A percentile compares a stretch with the other conserved stretches of the same genome.
Evolutionary conservation across 2,329 filamentous ascomycete genomes (phyloP).

Genomic region (Clonostachys rosea): DNA sequence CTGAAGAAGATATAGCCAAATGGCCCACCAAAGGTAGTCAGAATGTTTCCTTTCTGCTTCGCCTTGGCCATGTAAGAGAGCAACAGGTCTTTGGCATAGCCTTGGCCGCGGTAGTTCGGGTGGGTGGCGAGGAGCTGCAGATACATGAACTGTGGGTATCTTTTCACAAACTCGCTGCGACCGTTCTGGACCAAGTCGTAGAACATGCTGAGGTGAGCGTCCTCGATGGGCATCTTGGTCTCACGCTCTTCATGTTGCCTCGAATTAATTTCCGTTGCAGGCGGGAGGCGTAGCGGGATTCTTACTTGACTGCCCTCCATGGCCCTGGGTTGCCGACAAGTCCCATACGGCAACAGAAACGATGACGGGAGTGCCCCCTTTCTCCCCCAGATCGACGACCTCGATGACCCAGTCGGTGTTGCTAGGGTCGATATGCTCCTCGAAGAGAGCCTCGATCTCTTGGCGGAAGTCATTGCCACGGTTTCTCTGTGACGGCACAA

Average conservation of each 20-base stretch:
- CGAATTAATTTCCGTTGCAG: too few species aligned
- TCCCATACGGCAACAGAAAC: conserved; percentile 10
- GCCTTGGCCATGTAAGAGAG: conserved; percentile 4
- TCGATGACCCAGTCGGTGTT: conserved; percentile 7
- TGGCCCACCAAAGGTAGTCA: conserved; percentile 6
- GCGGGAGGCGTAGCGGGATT: too few species aligned
- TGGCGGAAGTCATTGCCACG: neutral
- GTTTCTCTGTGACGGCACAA: neutral
- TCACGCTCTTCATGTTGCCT: neutral
- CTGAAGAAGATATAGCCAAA: conserved; percentile 9
- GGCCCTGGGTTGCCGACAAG: conserved; percentile 3
- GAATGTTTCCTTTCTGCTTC: conserved; percentile 4
- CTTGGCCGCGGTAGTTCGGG: conserved; percentile 6
- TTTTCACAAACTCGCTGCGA: conserved; percentile 3
- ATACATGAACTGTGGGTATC: conserved; percentile 5
- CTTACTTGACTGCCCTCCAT: too few species aligned
- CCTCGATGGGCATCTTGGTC: conserved; percentile 1
- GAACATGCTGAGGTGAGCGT: conserved; percentile 2
- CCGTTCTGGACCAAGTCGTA: conserved; percentile 1
- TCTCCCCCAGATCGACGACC: conserved; percentile 5
- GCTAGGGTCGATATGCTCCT: conserved; percentile 6
- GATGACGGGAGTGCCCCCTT: conserved; percentile 1
- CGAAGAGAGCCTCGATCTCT: conserved; percentile 3
- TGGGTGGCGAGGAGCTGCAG: conserved; percentile 8
- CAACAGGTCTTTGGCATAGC: conserved; percentile 9